Percentiles rank a stretch among this genome's conserved stretches.
Conservation (phyloP, 75 land plant genomes). For the Chamaecyparis obtusa region DNA sequence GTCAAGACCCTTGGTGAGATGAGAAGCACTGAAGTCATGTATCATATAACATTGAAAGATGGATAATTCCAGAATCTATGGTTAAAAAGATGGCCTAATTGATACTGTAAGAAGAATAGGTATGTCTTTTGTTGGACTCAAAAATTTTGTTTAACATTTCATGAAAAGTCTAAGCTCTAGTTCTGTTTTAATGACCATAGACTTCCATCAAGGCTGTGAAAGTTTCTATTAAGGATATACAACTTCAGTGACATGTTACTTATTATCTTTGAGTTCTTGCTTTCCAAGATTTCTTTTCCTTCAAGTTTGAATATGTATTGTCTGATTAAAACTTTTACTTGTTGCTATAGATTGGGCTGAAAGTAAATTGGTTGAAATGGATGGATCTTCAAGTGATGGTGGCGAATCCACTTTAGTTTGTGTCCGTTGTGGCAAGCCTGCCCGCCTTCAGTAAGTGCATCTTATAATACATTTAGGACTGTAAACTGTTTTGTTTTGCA, state of each 20-base stretch:
- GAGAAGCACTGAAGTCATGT: background rate
- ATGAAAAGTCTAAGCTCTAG: background rate
- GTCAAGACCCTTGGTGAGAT: background rate
- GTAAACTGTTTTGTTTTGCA: background rate
- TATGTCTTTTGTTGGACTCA: background rate
- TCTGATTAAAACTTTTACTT: background rate
- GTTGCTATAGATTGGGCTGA: background rate
- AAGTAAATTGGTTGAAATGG: conserved; percentile 10
- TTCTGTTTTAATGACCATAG: background rate
- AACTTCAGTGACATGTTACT: background rate
- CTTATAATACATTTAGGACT: background rate
- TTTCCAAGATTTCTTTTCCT: background rate
- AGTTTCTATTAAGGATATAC: background rate
- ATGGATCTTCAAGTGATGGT: conserved; percentile 2
- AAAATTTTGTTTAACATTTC: background rate
- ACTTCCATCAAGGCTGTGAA: background rate
- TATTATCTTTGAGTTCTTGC: background rate
- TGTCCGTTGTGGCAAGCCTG: conserved; percentile 70
- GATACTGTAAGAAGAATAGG: background rate
- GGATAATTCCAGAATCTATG: background rate
- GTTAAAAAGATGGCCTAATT: background rate
- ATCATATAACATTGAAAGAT: background rate
- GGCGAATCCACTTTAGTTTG: conserved; percentile 49
- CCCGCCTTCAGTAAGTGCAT: conserved; percentile 65
- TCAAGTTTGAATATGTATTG: background rate